These are phyloP conservation scores for Basidioascus undulatus DNA, from an alignment of 768 basidiomycete species.

Conservation along the genomic window DNA sequence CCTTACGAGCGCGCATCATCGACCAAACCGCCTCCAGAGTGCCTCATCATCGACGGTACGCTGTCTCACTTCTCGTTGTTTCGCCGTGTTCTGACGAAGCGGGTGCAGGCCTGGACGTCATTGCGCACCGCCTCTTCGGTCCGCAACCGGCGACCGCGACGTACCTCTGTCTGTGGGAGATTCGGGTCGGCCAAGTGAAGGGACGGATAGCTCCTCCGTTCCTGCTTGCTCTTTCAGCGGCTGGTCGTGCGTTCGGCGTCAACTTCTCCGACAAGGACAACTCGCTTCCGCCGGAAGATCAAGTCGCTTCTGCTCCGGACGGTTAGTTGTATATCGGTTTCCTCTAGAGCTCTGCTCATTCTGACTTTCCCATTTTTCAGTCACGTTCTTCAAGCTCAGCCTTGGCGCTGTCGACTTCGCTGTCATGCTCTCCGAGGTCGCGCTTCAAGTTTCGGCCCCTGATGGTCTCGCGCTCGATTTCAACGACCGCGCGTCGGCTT, in stretches of 20 bases:
- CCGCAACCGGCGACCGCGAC: conserved; percentile 59
- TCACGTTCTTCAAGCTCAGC: conserved; percentile 57
- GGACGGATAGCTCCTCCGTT: conserved; percentile 27
- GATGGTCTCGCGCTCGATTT: conserved; percentile 38
- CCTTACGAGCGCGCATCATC: too few species aligned
- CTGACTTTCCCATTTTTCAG: conserved; percentile 21
- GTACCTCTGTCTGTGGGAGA: conserved; percentile 86
- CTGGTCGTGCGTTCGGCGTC: conserved; percentile 32
- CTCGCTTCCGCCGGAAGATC: conserved; percentile 47
- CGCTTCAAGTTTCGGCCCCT: conserved; percentile 28
- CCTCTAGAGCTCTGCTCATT: background rate
- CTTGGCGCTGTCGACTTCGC: conserved; percentile 31
- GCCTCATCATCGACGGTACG: conserved; percentile 27
- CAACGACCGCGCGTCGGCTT: conserved; percentile 49
- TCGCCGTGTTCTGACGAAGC: background rate
- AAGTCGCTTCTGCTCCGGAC: conserved; percentile 44
- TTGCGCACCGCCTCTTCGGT: conserved; percentile 69
- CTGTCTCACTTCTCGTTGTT: background rate
- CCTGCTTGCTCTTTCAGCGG: conserved; percentile 27
- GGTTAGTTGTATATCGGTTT: conserved; percentile 24
- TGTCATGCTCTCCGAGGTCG: conserved; percentile 30
- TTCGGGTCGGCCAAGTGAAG: conserved; percentile 41
- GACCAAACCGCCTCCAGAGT: too few species aligned
- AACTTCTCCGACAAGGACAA: conserved; percentile 58
- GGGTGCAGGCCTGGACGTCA: conserved; percentile 43